Conservation (phyloP, 768 basidiomycete genomes). For the Auricularia auricula-judae region DNA sequence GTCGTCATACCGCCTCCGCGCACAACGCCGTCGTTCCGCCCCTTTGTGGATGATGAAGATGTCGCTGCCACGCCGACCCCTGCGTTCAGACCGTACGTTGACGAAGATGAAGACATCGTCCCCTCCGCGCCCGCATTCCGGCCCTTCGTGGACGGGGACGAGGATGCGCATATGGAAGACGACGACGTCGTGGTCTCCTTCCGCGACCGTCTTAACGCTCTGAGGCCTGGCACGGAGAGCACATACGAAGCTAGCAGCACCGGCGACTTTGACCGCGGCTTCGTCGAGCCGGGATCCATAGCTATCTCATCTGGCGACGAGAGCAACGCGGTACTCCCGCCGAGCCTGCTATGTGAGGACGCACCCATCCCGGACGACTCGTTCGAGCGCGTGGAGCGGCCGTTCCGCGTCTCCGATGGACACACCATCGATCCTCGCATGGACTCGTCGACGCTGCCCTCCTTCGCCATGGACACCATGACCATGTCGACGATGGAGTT, state of each 20-base stretch:
- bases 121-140: slow-evolving; percentile 9
- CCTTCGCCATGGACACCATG: not conserved
- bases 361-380: slow-evolving; percentile 27
- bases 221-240: slow-evolving; percentile 96
- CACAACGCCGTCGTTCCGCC: slow-evolving; percentile 9
- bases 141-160: slow-evolving; percentile 12
- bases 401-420: slow-evolving; percentile 3
- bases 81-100: slow-evolving; percentile 10
- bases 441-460: slow-evolving; percentile 14
- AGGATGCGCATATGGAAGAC: slow-evolving; percentile 8
- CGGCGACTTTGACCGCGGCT: not conserved
- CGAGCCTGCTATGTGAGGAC: not conserved
- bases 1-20: slow-evolving; percentile 10
- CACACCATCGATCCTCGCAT: slow-evolving; percentile 14
- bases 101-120: slow-evolving; percentile 16
- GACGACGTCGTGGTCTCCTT: slow-evolving; percentile 21
- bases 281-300: not conserved
- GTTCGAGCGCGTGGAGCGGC: not conserved
- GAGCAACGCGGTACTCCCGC: not conserved
- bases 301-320: not conserved
- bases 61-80: not conserved
- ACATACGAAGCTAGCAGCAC: slow-evolving; percentile 58
- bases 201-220: slow-evolving; percentile 67
- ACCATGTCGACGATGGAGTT: slow-evolving; percentile 33
- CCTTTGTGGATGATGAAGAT: slow-evolving; percentile 18